Evolutionary conservation across 2,329 filamentous ascomycete species (phyloP), one percentile per base, ranked within the genome.

Genomic region (Pseudohalonectria lignicola): DNA sequence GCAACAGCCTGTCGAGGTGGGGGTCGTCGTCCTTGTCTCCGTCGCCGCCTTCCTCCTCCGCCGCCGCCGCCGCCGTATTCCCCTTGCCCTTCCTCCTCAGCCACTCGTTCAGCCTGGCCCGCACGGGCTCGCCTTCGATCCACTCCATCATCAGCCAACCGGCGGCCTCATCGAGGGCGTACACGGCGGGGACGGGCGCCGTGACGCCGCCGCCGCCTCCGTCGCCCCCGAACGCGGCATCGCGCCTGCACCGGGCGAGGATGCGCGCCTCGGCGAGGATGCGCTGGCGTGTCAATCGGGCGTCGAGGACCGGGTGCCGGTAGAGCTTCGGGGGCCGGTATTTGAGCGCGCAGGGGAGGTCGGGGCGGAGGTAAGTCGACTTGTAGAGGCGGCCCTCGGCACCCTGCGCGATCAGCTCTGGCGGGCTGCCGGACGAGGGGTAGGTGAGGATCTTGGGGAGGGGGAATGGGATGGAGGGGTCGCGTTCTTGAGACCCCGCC

Each of bases 361-460:
- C 57, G 29, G 83, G 73, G 2, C 71, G 57, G 39, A 95, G 79
- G 63, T 86, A 93, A 39, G 76, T 79, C 15, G 86, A 90, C 59
- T 79, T 81, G 75, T 93, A 96, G 54, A 98, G 76, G 47, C 90
- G 86, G 43, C 86, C 88, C 74, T 98, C 92, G 55, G 92, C 92
- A 62, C 92, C 92, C 70, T 96, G 92, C 41, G 86, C 81, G 49
- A 96, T 76, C 53, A 94, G 82, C 35, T 56, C 60, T 45, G 86
- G 77, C 35, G 74, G 60, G 48, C 67, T 58, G 29, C 75, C 66
- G 44, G 20, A 16, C 25, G 72, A 65, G 55, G 74, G 72, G 63
- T 76, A 65, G 41, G 69, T 67, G 59, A 87, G 81, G 48, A 81
- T 71, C 37, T 49, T 44, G 9, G 55, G 55, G 25, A 67, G 59